Conservation (phyloP, 1,284 basidiomycete species). For the Agaricales sp. region DNA sequence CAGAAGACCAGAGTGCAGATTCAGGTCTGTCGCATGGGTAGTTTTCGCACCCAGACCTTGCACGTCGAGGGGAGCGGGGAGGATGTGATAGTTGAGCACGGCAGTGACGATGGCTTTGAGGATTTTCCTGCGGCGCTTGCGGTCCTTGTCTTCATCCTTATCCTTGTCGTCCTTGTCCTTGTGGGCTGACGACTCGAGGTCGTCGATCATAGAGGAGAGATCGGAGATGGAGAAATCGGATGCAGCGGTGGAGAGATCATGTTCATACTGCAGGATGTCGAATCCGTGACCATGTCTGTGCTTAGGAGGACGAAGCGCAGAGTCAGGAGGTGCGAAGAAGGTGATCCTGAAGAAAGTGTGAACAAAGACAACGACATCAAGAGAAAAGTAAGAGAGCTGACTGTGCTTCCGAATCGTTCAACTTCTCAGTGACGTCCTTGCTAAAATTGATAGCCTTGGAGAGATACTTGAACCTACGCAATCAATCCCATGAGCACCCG, state of each 20-base stretch:
- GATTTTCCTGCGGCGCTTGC: conserved; percentile 34
- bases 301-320: conserved; percentile 10
- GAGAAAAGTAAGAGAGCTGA: too few species aligned
- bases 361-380: not conserved
- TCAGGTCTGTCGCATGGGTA: conserved; percentile 38
- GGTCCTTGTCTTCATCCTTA: conserved; percentile 25
- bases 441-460: not conserved
- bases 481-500: not conserved
- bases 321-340: conserved; percentile 29
- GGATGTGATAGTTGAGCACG: conserved; percentile 43
- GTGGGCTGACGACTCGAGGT: conserved; percentile 6
- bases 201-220: not conserved
- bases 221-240: too few species aligned
- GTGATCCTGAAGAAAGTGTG: conserved; percentile 22
- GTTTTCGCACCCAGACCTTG: conserved; percentile 36
- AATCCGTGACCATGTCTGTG: not conserved
- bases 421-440: too few species aligned
- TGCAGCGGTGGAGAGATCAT: not conserved
- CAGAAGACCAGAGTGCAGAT: conserved; percentile 28
- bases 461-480: not conserved
- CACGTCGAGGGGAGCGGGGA: conserved; percentile 28
- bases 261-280: too few species aligned
- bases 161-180: conserved; percentile 16
- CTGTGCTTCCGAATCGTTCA: not conserved
- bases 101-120: conserved; percentile 35